Percentiles rank a stretch among this genome's conserved stretches.
Evolutionary conservation across 495 filamentous ascomycete species (phyloP).

Genomic region (Podospora appendiculata): DNA sequence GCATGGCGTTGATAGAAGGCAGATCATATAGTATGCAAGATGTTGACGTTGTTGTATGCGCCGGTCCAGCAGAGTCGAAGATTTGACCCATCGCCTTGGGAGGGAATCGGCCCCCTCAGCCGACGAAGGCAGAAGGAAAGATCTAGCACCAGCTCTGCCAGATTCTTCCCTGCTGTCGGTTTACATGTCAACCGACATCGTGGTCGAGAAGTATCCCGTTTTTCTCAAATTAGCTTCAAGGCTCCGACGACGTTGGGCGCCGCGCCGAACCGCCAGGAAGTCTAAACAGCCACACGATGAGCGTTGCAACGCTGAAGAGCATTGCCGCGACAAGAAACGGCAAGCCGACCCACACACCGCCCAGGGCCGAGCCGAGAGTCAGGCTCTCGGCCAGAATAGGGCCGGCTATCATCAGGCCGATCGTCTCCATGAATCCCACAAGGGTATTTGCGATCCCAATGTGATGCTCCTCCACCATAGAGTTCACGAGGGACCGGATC

Average conservation of each 20-base stretch:
- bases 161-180: no score
- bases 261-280: background rate
- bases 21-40: no score
- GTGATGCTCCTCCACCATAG: slow-evolving; percentile 27
- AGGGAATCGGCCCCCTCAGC: no score
- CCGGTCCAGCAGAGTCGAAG: no score
- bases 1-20: no score
- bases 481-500: slow-evolving; percentile 19
- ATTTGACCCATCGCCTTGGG: no score
- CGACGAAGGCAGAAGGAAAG: no score
- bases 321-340: slow-evolving; percentile 17
- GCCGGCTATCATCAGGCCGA: slow-evolving; percentile 17
- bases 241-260: background rate
- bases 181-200: background rate
- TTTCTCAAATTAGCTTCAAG: background rate
- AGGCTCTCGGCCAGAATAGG: slow-evolving; percentile 22
- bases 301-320: slow-evolving; percentile 10
- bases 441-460: slow-evolving; percentile 23
- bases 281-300: slow-evolving; percentile 15
- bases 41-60: no score
- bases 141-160: no score
- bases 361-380: slow-evolving; percentile 15
- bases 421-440: slow-evolving; percentile 18
- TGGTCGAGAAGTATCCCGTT: background rate
- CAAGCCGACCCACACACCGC: slow-evolving; percentile 19